Evolutionary conservation across 495 filamentous ascomycete species (phyloP).

Genomic region (Podospora appendiculata): DNA sequence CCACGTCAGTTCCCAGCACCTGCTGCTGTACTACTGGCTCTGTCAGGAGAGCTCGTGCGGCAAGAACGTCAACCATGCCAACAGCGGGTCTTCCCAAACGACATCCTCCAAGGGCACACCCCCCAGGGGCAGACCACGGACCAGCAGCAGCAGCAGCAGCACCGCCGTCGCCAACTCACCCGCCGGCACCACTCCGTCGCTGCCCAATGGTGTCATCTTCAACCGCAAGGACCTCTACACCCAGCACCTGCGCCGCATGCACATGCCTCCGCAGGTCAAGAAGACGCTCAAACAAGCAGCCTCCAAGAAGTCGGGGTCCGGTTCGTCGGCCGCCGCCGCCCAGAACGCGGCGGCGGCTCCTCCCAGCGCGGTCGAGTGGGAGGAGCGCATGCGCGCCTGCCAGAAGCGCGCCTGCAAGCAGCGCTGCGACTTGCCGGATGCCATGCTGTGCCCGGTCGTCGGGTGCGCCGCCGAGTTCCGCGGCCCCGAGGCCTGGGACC

Average conservation of each 20-base stretch:
- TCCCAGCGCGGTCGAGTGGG: conserved; percentile 23
- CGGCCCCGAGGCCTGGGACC: conserved; percentile 64
- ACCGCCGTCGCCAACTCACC: background rate
- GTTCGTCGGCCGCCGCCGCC: background rate
- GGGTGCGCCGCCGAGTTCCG: conserved; percentile 52
- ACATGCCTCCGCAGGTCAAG: conserved; percentile 41
- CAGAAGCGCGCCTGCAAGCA: conserved; percentile 50
- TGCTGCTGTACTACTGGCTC: conserved; percentile 70
- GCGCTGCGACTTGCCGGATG: conserved; percentile 53
- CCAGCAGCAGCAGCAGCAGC: conserved; percentile 5
- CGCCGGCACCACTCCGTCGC: background rate
- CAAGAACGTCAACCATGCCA: conserved; percentile 20
- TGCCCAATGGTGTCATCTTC: conserved; percentile 56
- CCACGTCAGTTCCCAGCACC: conserved; percentile 75
- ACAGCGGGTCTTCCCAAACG: background rate
- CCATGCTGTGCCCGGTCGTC: conserved; percentile 56
- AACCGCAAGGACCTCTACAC: conserved; percentile 92
- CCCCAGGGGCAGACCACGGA: background rate
- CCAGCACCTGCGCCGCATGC: conserved; percentile 84
- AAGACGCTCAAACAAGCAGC: conserved; percentile 24
- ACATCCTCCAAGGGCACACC: background rate
- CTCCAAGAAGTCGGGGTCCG: background rate
- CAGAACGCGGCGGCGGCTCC: conserved; percentile 14
- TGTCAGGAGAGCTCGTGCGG: conserved; percentile 64
- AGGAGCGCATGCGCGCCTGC: conserved; percentile 37